These are phyloP conservation scores for Phytophthora niederhauseri DNA, from an alignment of 352 stramenopile genomes.

Conservation along the genomic window DNA sequence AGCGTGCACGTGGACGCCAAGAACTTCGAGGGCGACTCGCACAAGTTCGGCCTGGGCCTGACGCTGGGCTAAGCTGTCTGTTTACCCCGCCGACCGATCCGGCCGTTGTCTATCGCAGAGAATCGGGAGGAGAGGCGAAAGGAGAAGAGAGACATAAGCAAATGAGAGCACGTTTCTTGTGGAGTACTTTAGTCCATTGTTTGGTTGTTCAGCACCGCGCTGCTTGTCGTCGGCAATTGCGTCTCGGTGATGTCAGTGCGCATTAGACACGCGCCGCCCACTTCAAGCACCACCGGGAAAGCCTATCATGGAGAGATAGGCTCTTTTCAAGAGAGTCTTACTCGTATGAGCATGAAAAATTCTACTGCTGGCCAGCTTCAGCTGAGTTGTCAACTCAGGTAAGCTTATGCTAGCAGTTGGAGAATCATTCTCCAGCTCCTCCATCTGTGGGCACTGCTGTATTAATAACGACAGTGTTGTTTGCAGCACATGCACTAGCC, in stretches of 20 bases:
- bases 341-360: neutral
- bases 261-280: slow-evolving; percentile 8
- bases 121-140: slow-evolving; percentile 25
- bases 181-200: slow-evolving; percentile 18
- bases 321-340: neutral
- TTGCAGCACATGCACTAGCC: neutral
- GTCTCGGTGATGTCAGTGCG: neutral
- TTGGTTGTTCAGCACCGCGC: neutral
- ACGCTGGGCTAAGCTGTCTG: slow-evolving; percentile 66
- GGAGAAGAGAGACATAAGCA: slow-evolving; percentile 41
- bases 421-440: too few relatives aligned
- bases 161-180: slow-evolving; percentile 50
- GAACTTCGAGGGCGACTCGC: slow-evolving; percentile 85
- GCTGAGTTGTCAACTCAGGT: neutral
- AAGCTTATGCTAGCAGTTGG: too few relatives aligned
- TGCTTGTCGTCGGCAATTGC: neutral
- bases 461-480: too few relatives aligned
- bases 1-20: slow-evolving; percentile 86
- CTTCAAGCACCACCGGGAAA: slow-evolving; percentile 25
- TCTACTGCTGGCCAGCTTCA: neutral
- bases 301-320: neutral
- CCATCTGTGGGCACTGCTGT: neutral
- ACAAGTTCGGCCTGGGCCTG: slow-evolving; percentile 87
- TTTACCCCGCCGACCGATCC: slow-evolving; percentile 22
- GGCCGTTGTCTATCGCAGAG: slow-evolving; percentile 22